These are phyloP conservation scores for Ustilago hordei DNA, from an alignment of 1,284 basidiomycete species.

Conservation along the genomic window DNA sequence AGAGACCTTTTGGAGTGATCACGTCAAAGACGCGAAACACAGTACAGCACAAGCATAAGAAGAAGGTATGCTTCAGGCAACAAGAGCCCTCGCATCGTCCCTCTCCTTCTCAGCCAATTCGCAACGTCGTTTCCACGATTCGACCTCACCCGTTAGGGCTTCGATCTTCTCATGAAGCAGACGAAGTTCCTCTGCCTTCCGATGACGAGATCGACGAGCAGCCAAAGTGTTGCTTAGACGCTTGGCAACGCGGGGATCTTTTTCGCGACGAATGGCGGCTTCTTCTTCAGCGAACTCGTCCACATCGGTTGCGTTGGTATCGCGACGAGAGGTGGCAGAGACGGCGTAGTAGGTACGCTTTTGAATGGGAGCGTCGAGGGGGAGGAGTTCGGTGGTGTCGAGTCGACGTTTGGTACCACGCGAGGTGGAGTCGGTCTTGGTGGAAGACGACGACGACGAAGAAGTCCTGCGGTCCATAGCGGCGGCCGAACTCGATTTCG, in stretches of 20 bases:
- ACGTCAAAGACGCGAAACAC: background rate
- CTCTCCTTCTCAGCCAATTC: conserved; percentile 62
- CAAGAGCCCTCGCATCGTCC: conserved; percentile 42
- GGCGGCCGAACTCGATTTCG: conserved; percentile 18
- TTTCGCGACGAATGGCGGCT: conserved; percentile 52
- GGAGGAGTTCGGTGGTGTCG: conserved; percentile 62
- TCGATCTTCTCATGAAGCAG: conserved; percentile 64
- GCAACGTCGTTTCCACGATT: conserved; percentile 65
- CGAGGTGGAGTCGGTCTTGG: conserved; percentile 16
- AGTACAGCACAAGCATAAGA: conserved; percentile 14
- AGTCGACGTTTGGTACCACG: conserved; percentile 62
- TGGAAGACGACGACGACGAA: conserved; percentile 37
- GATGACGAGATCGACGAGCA: conserved; percentile 65
- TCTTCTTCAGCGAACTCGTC: conserved; percentile 50
- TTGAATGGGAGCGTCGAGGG: conserved; percentile 68
- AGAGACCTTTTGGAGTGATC: conserved; percentile 27
- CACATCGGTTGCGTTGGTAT: conserved; percentile 33
- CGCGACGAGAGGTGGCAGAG: conserved; percentile 65
- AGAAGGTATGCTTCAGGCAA: conserved; percentile 15
- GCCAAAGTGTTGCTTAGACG: conserved; percentile 68
- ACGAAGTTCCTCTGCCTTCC: conserved; percentile 66
- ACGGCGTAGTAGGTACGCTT: conserved; percentile 63
- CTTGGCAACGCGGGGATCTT: conserved; percentile 65
- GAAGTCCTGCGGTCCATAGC: conserved; percentile 34
- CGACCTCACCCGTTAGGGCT: conserved; percentile 54